Evolutionary conservation across 1,284 basidiomycete species (phyloP), one percentile per base, ranked within the genome.

Genomic region (Sporisorium reilianum): DNA sequence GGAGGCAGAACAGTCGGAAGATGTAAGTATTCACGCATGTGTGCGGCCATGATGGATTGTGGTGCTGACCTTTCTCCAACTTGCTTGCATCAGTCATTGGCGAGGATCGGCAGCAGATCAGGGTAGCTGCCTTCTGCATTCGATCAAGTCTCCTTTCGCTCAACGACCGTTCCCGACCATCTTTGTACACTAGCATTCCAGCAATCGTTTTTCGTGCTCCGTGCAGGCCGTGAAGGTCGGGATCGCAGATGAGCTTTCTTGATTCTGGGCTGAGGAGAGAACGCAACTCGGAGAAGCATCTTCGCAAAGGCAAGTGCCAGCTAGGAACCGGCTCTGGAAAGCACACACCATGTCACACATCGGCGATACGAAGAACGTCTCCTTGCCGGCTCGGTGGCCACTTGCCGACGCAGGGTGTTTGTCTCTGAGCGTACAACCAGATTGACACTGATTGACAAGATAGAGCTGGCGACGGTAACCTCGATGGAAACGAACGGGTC

Each of bases 1-100:
- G 48, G 85, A 86, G 53, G 81, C 84, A 9, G 85, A 86, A 63
- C 77, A 84, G 12, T 78, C 74, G 42, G 85, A 86, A 73, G 85
- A 85, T 64, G 81, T 81, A 49, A 69, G 81, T 77, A 18, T 4
- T 6, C 1, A 18, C 36, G n/a, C 25, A 41, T 23, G 30, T 28
- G 12, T 18, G 26, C 20, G 30, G 20, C 9, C 3, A 2, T 32
- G 18, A 25, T 11, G 9, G 50, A 46, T 18, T n/a, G 1, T 28
- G 14, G 30, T 12, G 46, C 61, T 63, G 61, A 62, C 20, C 20
- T 28, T 7, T 10, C 7, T 48, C 42, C 22, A 22, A 40, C 30
- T 38, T n/a, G 22, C 20, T 38, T 44, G 36, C 34, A 36, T 62
- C 55, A 78, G 73, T 77, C 77, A 10, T 45, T 82, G 38, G 80